Evolutionary conservation across 441 rosid species (phyloP), one percentile per base, ranked within the genome.

Genomic region (Viola pubescens): DNA sequence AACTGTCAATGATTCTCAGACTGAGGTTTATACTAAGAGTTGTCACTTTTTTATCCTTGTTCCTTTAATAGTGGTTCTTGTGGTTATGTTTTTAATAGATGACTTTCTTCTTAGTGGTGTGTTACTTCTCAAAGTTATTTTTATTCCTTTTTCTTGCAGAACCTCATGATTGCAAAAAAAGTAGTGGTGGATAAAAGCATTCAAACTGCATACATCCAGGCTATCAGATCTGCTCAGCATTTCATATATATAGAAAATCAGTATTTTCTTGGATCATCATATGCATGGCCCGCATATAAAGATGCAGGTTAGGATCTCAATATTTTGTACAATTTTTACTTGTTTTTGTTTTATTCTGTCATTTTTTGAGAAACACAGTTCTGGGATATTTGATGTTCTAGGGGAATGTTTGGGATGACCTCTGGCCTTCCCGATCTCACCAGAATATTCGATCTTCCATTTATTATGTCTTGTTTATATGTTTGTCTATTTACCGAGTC

Each of bases 181-280:
- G 14, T 55, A 9, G 60, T 68, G 38, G 57, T 68, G 12, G 71
- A 68, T 14, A 62, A 34, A 60, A 75, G 79, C 74, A 75, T 75
- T 56, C 79, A 75, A 48, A 68, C 65, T 54, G 79, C 79, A 9
- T 75, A 75, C 54, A 65, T 75, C 40, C 73, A 71, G 58, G 79
- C 79, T 19, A 75, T 75, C 52, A 52, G 79, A 62, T 72, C 73
- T 48, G 76, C 79, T 26, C 70, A 75, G 60, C 73, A 75, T 69
- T 71, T 71, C 46, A 66, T 75, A 59, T 75, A 75, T 37, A 75
- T 75, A 37, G 79, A 75, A 60, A 75, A 75, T 51, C 79, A 75
- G 65, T 75, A 75, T 68, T 75, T 75, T 53, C 63, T 75, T 46
- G 79, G 79, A 62, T 65, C 76, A 37, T 75, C 79, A 3, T 75